Conservation (phyloP, 2,329 filamentous ascomycete genomes). For the Fusarium caatingaense region DNA sequence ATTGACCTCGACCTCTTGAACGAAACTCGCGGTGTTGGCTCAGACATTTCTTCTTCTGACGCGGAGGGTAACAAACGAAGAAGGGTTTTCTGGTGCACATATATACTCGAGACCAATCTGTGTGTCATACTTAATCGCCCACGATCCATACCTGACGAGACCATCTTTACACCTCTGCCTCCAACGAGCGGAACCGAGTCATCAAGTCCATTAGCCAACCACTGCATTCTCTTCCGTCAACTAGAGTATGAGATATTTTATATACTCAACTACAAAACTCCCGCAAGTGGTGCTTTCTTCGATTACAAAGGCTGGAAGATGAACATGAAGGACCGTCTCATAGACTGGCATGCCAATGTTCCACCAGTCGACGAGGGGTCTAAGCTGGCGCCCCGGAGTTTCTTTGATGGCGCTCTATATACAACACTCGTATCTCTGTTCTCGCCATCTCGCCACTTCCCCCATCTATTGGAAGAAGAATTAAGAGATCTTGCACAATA, state of each 20-base stretch:
- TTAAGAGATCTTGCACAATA: slow-evolving; percentile 28
- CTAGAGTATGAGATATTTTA: slow-evolving; percentile 44
- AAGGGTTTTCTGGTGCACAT: slow-evolving; percentile 29
- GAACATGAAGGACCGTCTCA: slow-evolving; percentile 29
- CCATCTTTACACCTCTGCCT: slow-evolving; percentile 25
- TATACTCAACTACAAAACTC: slow-evolving; percentile 32
- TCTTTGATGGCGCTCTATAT: slow-evolving; percentile 39
- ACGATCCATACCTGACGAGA: slow-evolving; percentile 32
- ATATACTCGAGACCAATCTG: slow-evolving; percentile 34
- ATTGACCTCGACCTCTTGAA: slow-evolving; percentile 29
- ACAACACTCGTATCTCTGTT: slow-evolving; percentile 34
- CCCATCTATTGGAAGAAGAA: slow-evolving; percentile 20
- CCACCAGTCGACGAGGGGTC: slow-evolving; percentile 22
- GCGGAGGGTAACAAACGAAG: slow-evolving; percentile 1
- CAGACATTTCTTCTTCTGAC: neutral
- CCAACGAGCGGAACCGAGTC: slow-evolving; percentile 6
- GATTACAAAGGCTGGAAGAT: slow-evolving; percentile 34
- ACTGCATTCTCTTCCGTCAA: slow-evolving; percentile 37
- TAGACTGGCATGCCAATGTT: slow-evolving; percentile 29
- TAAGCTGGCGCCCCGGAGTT: slow-evolving; percentile 39
- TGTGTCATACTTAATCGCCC: slow-evolving; percentile 27
- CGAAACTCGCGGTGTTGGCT: neutral
- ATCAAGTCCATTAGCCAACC: slow-evolving; percentile 23
- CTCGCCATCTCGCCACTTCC: slow-evolving; percentile 38
- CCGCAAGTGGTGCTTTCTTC: slow-evolving; percentile 22